These are phyloP conservation scores for Cnidoscolus chayamansa DNA, from an alignment of 441 rosid genomes.

Conservation along the genomic window DNA sequence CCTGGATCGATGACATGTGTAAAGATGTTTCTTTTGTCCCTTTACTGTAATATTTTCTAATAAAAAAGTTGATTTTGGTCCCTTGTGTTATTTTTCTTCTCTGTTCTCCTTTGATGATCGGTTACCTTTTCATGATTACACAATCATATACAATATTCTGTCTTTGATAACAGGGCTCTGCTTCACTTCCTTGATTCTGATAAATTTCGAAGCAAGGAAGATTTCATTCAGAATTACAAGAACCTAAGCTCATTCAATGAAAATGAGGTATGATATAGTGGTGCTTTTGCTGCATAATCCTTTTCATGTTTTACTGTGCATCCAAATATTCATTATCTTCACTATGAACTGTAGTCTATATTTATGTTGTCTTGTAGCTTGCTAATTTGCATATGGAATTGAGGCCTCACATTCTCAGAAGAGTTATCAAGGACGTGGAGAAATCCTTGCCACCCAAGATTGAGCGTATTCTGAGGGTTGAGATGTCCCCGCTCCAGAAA, in stretches of 20 bases:
- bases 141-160: too few relatives aligned
- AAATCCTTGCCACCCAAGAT: constrained; percentile 99
- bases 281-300: constrained; percentile 1
- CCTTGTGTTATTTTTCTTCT: not conserved
- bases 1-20: too few relatives aligned
- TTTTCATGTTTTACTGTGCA: not conserved
- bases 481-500: constrained; percentile 99
- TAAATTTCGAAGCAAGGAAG: constrained; percentile 94
- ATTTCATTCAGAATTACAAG: constrained; percentile 95
- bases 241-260: constrained; percentile 97
- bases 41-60: not conserved
- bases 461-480: constrained; percentile 98
- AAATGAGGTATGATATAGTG: constrained; percentile 57
- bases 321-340: not conserved
- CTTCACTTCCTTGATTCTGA: constrained; percentile 95
- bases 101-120: not conserved
- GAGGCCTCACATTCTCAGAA: constrained; percentile 97
- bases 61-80: not conserved
- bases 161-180: constrained; percentile 99
- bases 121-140: not conserved
- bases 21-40: too few relatives aligned
- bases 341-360: not conserved
- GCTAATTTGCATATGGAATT: constrained; percentile 97
- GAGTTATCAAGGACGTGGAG: constrained; percentile 99
- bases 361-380: constrained; percentile 49